phyloP scores from a whole-genome alignment of 2,329 filamentous ascomycete species.

The Aphanocladium album region DNA sequence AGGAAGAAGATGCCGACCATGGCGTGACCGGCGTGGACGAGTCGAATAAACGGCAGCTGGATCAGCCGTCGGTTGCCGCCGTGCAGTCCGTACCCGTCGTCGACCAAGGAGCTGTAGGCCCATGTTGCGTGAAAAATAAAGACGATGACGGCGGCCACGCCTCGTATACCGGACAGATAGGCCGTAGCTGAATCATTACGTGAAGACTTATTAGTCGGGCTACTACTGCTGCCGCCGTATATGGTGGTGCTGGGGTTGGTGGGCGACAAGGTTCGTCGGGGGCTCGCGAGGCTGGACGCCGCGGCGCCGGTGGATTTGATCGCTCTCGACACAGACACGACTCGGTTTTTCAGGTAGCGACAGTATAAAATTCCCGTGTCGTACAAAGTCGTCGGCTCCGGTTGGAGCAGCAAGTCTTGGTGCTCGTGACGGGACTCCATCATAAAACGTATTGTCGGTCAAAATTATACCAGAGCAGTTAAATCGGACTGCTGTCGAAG shows the following conservation, averaged over 20 bases:
- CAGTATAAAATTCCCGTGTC: background rate
- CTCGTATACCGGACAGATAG: slow-evolving; percentile 3
- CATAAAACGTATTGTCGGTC: background rate
- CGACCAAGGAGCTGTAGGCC: background rate
- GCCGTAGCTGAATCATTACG: background rate
- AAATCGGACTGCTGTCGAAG: background rate
- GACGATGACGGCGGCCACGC: slow-evolving; percentile 7
- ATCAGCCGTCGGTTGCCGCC: slow-evolving; percentile 4
- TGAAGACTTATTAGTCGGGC: background rate
- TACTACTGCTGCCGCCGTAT: background rate
- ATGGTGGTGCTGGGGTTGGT: background rate
- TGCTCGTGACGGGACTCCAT: background rate
- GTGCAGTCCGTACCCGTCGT: slow-evolving; percentile 5
- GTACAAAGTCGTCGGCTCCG: background rate
- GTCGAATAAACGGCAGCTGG: slow-evolving; percentile 12
- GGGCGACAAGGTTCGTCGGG: background rate
- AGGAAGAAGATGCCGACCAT: slow-evolving; percentile 16
- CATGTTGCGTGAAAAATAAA: slow-evolving; percentile 2
- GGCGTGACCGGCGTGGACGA: slow-evolving; percentile 11
- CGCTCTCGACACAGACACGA: background rate
- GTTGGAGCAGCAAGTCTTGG: background rate
- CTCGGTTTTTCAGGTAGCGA: slow-evolving; percentile 4
- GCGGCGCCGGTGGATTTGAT: background rate
- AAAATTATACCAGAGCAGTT: too few relatives aligned
- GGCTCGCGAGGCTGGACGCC: background rate